A percentile compares a stretch with the other conserved stretches of the same genome.
Evolutionary conservation across 106 monocot species (phyloP).

Genomic region (Cymbidium sinense): DNA sequence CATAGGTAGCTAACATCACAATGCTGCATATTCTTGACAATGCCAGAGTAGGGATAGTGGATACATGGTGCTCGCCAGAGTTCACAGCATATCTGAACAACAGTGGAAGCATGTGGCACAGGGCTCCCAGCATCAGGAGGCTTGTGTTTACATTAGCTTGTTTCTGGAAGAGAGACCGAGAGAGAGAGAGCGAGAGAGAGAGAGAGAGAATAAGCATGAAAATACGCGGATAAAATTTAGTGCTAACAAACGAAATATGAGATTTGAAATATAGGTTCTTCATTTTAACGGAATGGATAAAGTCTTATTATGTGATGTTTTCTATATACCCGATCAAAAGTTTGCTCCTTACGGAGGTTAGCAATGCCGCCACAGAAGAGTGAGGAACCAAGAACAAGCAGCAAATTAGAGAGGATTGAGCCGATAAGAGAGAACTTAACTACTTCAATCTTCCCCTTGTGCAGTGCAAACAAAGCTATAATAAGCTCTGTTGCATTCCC

Average conservation of each 20-base stretch:
- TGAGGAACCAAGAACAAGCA: slow-evolving; percentile 74
- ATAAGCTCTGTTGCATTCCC: slow-evolving; percentile 59
- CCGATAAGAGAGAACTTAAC: slow-evolving; percentile 68
- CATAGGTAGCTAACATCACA: slow-evolving; percentile 61
- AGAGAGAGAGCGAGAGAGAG: too few relatives aligned
- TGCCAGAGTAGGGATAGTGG: slow-evolving; percentile 7
- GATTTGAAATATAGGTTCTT: neutral
- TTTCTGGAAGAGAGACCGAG: slow-evolving; percentile 40
- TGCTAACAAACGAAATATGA: too few relatives aligned
- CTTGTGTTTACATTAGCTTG: slow-evolving; percentile 73
- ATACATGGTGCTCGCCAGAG: neutral
- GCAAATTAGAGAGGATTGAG: slow-evolving; percentile 67
- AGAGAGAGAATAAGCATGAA: neutral
- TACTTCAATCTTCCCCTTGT: slow-evolving; percentile 37
- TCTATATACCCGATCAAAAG: slow-evolving; percentile 32
- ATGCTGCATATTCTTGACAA: slow-evolving; percentile 72
- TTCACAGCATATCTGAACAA: slow-evolving; percentile 34
- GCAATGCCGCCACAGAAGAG: slow-evolving; percentile 56
- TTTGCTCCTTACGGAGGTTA: slow-evolving; percentile 43
- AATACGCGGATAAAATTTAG: too few relatives aligned
- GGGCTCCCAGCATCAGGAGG: slow-evolving; percentile 43
- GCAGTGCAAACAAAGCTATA: slow-evolving; percentile 53
- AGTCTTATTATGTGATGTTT: neutral
- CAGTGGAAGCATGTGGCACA: slow-evolving; percentile 28
- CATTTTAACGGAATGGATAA: neutral